Percentiles rank a stretch among this genome's conserved stretches.
Evolutionary conservation across 768 basidiomycete species (phyloP).

Genomic region (Pisolithus orientalis): DNA sequence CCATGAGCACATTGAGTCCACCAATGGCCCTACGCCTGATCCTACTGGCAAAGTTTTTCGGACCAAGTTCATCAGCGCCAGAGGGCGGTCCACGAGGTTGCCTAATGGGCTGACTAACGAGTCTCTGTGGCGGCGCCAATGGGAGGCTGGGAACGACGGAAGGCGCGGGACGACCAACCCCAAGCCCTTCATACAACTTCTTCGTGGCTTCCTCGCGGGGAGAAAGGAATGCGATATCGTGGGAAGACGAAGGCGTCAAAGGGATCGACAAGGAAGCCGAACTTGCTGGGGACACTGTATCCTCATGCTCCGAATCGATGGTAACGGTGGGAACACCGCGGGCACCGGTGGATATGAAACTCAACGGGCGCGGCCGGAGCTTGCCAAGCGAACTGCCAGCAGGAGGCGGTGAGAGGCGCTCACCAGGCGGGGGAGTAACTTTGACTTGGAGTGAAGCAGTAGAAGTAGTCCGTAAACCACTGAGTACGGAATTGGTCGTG

Average conservation of each 20-base stretch:
- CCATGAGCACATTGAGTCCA: slow-evolving; percentile 73
- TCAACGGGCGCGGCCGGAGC: slow-evolving; percentile 62
- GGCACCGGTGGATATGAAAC: slow-evolving; percentile 48
- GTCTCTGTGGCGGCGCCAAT: slow-evolving; percentile 39
- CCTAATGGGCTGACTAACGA: slow-evolving; percentile 68
- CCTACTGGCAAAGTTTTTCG: slow-evolving; percentile 84
- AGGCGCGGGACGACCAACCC: slow-evolving; percentile 68
- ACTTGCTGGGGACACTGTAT: slow-evolving; percentile 51
- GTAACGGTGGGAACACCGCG: slow-evolving; percentile 44
- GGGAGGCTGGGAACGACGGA: slow-evolving; percentile 14
- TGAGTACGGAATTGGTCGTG: slow-evolving; percentile 64
- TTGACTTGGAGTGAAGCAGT: slow-evolving; percentile 55
- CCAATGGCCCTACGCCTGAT: slow-evolving; percentile 82
- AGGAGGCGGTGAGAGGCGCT: slow-evolving; percentile 50
- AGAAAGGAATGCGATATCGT: slow-evolving; percentile 52
- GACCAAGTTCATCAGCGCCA: slow-evolving; percentile 78
- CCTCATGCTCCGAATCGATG: slow-evolving; percentile 50
- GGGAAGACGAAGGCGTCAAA: slow-evolving; percentile 64
- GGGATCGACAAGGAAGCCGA: slow-evolving; percentile 66
- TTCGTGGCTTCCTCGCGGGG: slow-evolving; percentile 83
- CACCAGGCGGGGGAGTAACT: slow-evolving; percentile 65
- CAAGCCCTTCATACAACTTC: slow-evolving; percentile 84
- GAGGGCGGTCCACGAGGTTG: slow-evolving; percentile 88
- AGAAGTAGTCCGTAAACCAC: slow-evolving; percentile 54
- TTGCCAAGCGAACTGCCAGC: slow-evolving; percentile 26